Evolutionary conservation across 2,329 filamentous ascomycete species (phyloP), one percentile per base, ranked within the genome.

Genomic region (Coniochaeta sp.): DNA sequence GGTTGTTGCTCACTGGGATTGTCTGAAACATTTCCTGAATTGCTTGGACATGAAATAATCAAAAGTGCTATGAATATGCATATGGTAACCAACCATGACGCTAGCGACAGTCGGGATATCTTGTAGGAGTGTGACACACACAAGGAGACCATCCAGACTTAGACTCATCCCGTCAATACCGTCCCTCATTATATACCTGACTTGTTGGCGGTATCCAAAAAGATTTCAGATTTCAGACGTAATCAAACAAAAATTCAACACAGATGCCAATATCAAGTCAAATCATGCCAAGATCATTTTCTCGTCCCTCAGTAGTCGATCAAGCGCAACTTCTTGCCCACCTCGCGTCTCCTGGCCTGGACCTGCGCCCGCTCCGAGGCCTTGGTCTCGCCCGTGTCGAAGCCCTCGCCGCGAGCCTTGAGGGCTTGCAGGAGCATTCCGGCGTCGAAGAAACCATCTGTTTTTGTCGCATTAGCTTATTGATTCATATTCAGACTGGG

Each of bases 371-470:
- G 79, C 67, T 88, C 85, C 52, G 81, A 81, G 1, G 80, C 72
- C 65, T 81, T 84, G 10, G 75, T 75, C 63, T 85, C 82, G 50
- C 74, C 77, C 2, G 75, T 68, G 58, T 84, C 81, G 6, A 77
- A 72, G 4, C 76, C 79, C 60, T 85, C 80, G 17, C 82, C 81
- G 57, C 88, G 83, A 2, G 88, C 88, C 71, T 93, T 93, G 61
- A 96, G 84, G 1, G 92, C 91, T 72, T 96, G 90, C 26, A 95
- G 80, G 5, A 97, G 83, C 91, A 97, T 96, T 16, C 93, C 93
- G 0, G 93, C 92, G 72, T 98, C 93, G 75, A 98, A 98, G 80
- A 98, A 97, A 34, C 93, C 93, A 79, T 97, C 93, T 96, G 70
- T 67, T 28, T 50, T 17, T 10, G 73, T 75, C 67, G 63, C 59